Evolutionary conservation across 164 flowering plant genomes (phyloP).

Genomic region (Cinnamomum chago): DNA sequence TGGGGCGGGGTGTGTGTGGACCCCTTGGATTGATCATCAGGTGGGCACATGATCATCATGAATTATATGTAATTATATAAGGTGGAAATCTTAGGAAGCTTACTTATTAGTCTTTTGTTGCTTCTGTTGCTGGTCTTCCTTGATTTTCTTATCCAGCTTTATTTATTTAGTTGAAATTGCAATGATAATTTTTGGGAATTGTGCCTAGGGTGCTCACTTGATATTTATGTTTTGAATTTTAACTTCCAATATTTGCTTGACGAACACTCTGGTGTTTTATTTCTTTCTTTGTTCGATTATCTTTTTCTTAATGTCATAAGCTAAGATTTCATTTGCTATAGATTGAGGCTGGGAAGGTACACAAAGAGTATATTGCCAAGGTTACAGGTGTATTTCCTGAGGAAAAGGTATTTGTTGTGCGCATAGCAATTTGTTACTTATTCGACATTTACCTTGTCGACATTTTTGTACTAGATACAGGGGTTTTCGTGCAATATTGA

Average conservation of each 20-base stretch:
- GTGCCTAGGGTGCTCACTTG: no score
- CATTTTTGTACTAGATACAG: no score
- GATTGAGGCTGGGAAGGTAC: constrained; percentile 79
- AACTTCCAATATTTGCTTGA: neutral
- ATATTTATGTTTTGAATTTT: neutral
- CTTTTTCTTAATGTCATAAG: constrained; percentile 1
- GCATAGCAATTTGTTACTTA: no score
- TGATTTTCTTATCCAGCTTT: neutral
- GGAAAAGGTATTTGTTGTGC: constrained; percentile 53
- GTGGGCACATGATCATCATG: no score
- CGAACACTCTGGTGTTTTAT: neutral
- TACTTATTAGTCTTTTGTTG: neutral
- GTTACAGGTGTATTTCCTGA: constrained; percentile 85
- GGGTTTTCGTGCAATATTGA: no score
- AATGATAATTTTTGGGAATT: no score
- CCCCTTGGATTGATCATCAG: no score
- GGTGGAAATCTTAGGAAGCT: neutral
- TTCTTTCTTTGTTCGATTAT: neutral
- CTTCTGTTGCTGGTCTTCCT: neutral
- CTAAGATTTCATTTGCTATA: constrained; percentile 24
- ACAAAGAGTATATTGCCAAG: constrained; percentile 84
- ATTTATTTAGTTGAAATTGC: no score
- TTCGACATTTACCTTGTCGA: no score
- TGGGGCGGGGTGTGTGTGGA: no score
- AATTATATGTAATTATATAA: neutral